These are phyloP conservation scores for Hypericum perforatum DNA, from an alignment of 345 rosid species.

Conservation along the genomic window DNA sequence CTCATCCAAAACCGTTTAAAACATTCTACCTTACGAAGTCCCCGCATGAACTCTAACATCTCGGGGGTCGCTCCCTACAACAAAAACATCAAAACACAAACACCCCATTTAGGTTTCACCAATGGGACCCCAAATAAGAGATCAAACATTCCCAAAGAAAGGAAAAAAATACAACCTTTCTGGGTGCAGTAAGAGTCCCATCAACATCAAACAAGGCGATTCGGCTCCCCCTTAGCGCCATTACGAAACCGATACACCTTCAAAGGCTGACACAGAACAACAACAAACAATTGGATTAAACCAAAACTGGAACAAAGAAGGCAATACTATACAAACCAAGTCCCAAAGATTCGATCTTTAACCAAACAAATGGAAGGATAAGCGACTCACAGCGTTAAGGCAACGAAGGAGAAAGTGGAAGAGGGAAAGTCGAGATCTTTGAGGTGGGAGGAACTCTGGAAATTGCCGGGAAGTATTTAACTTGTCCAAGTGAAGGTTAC, in stretches of 20 bases:
- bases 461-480: no score
- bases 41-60: slow-evolving; percentile 57
- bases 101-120: neutral
- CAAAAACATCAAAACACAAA: neutral
- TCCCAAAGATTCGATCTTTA: no score
- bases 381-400: no score
- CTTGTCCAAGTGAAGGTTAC: no score
- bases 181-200: slow-evolving; percentile 95
- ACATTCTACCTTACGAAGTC: slow-evolving; percentile 54
- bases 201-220: slow-evolving; percentile 95
- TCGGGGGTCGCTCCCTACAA: slow-evolving; percentile 39
- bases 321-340: no score
- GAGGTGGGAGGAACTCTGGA: no score
- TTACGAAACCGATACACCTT: neutral
- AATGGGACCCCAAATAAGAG: neutral
- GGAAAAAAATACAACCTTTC: slow-evolving; percentile 39
- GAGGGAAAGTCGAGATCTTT: no score
- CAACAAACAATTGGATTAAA: no score
- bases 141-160: neutral
- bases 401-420: no score
- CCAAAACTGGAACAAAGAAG: no score
- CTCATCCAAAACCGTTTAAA: slow-evolving; percentile 1
- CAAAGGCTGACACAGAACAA: no score
- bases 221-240: slow-evolving; percentile 47
- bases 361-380: no score